Base-by-base conservation (phyloP, 2,329 filamentous ascomycete species). In the Exophiala sideris region DNA sequence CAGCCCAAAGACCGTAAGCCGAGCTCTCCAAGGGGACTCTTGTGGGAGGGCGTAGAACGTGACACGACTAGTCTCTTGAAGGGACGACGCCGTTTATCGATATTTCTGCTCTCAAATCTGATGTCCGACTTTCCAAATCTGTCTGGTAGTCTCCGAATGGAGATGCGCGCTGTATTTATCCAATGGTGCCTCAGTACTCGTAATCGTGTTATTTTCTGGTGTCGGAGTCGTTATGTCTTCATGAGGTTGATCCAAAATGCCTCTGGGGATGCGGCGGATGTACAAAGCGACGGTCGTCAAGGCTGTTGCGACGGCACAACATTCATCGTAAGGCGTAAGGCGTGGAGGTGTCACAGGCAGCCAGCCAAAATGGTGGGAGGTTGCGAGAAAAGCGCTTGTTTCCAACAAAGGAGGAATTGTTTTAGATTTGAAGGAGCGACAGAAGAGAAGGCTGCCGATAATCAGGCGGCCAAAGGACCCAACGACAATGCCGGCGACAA, bases 381-480 rank as follows among this genome's bases (percentile, higher is more conserved):
- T 45, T 54, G 45, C 45, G 48, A 45, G 45, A 34, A 58, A 18
- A 41, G 52, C 52, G 52, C 48, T 55, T 24, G 29, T 12, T 38
- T 38, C 35, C 14, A 48, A 52, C 45, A 49, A 58, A 58, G 52
- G 56, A 58, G 56, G 48, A 58, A 40, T 45, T 49, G 21, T 32
- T 41, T 41, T 46, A 52, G 40, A 48, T 49, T 47, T 41, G 52
- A 55, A 51, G 52, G 48, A 58, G 48, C 33, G 56, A 58, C 56
- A 51, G 51, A 45, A 58, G 35, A 29, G 33, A 42, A 49, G 40
- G 39, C 34, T 32, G 45, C 18, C 20, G 49, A 38, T 33, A 50
- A 36, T 21, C 21, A 35, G 18, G 51, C 45, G 54, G 40, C 40
- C 34, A 50, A 56, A 42, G 48, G 33, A 51, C 38, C 41, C 12